phyloP scores from a whole-genome alignment of 441 rosid species.

The Populus hybrid region DNA sequence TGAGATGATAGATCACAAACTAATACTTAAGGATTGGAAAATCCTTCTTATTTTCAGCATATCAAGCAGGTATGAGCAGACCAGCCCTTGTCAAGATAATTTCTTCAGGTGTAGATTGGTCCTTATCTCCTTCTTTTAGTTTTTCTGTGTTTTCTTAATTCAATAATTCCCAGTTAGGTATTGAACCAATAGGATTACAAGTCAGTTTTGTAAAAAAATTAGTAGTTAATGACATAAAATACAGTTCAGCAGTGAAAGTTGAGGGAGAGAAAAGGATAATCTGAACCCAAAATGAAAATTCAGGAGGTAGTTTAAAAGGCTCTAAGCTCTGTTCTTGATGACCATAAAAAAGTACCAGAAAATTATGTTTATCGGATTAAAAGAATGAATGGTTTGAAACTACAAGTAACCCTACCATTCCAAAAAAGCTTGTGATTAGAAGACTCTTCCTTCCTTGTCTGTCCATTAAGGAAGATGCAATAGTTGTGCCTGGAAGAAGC shows the following conservation, averaged over 20 bases:
- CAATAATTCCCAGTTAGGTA: not conserved
- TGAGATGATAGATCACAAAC: not conserved
- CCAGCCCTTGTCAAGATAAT: not conserved
- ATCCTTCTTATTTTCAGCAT: not conserved
- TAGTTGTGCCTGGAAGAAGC: slow-evolving; percentile 67
- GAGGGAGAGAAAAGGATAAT: not conserved
- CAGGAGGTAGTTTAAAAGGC: not conserved
- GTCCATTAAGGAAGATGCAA: slow-evolving; percentile 98
- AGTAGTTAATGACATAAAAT: not conserved
- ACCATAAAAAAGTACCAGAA: not conserved
- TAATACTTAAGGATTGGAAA: not conserved
- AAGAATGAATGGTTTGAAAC: not conserved
- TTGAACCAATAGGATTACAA: not conserved
- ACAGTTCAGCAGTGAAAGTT: not conserved
- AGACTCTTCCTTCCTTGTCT: slow-evolving; percentile 95
- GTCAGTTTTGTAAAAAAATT: not conserved
- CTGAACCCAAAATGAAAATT: slow-evolving; percentile 4
- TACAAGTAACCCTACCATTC: slow-evolving; percentile 60
- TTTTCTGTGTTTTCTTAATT: not conserved
- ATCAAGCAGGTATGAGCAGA: not conserved
- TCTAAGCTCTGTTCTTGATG: slow-evolving; percentile 7
- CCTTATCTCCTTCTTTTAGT: not conserved
- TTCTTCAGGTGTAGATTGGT: not conserved
- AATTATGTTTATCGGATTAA: not conserved
- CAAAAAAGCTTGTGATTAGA: slow-evolving; percentile 76